Base-by-base conservation (phyloP, 148 eudicot species). In the Euryodendron excelsum region DNA sequence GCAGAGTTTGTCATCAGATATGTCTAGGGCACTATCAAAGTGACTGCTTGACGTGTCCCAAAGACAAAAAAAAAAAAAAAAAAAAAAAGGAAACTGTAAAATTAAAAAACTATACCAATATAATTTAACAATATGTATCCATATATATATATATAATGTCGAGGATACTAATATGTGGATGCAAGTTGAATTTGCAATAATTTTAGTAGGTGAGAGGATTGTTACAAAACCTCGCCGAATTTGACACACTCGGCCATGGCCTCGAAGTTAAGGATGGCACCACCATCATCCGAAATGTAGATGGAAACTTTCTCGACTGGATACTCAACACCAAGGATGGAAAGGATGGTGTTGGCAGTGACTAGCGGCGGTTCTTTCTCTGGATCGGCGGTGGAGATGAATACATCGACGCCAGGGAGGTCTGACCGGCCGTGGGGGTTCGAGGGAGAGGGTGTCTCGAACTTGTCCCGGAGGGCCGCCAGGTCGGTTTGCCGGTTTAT, bases 221-320 rank as follows among this genome's bases (percentile, higher is more conserved):
- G 4, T 34, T 4, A 13, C 66, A 48, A 37, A 28, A 85, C 91
- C 85, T 88, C 87, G 2, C 82, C 95, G 76, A 94, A 94, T 50
- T 83, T 87, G 66, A 94, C 88, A 64, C 97, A 94, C 85, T 92
- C 97, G 10, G 95, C 98, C 98, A 94, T 94, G 62, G 98, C 98
- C 84, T 94, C 98, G 60, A 92, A 94, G n/a, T 87, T 94, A 1
- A 89, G 84, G 56, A 94, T 88, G 11, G 97, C 89, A 11, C 89
- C 98, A 20, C 98, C 98, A 81, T 94, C 97, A 41, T 94, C 98
- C 0, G 98, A 94, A 31, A 94, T 94, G 47, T 92, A 94, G 21
- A 90, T 56, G 2, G 97, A 82, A 21, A 91, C 41, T 80, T 94
- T 94, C 76, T 94, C 98, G 2, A 94, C 89, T 0, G 98, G 98